Base-by-base conservation (phyloP, 2,329 filamentous ascomycete genomes). In the Neonectria neomacrospora region DNA sequence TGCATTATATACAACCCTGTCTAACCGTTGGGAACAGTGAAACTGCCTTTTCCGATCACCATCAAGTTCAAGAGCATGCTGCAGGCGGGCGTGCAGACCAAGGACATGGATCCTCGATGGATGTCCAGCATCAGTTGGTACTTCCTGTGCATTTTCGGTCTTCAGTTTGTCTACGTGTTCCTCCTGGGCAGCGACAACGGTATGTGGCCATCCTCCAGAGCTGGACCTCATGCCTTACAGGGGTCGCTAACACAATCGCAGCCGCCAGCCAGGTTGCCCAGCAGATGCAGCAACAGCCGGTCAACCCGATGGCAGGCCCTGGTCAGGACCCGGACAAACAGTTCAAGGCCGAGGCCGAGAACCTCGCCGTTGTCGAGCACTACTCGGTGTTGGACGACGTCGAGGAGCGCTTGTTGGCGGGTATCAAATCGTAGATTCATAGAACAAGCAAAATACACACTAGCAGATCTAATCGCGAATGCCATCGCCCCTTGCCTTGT, bases 11-110 rank as follows among this genome's bases (percentile, higher is more conserved):
- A 7, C 37, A 28, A 7, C 34, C 5, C 20, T 3, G 3, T 48
- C 72, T 76, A 68, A 79, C 63, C 14, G 22, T 52, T n/a, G 10
- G 20, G 16, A 3, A 12, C 59, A 87, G 94, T 99, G 88, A 97
- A 97, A 89, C 81, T 99, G 26, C 96, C 96, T 0, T 99, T 99
- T 79, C 96, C 96, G 3, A 86, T 99, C 69, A 99, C 96, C 32
- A 94, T 97, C 79, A 96, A 97, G 79, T 99, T 99, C 87, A 99
- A 99, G 86, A 96, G 93, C 71, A 99, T 99, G 96, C 86, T 99
- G 56, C 96, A 99, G 82, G 95, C 95, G 44, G 96, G 96, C 73
- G 95, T 99, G 47, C 94, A 94, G 67, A 99, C 96, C 26, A 91
- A 90, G 74, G 96, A 99, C 77, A 90, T 99, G 82, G 96, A 99